Conservation (phyloP, 2,329 filamentous ascomycete genomes). For the Ophiostoma populinum region DNA sequence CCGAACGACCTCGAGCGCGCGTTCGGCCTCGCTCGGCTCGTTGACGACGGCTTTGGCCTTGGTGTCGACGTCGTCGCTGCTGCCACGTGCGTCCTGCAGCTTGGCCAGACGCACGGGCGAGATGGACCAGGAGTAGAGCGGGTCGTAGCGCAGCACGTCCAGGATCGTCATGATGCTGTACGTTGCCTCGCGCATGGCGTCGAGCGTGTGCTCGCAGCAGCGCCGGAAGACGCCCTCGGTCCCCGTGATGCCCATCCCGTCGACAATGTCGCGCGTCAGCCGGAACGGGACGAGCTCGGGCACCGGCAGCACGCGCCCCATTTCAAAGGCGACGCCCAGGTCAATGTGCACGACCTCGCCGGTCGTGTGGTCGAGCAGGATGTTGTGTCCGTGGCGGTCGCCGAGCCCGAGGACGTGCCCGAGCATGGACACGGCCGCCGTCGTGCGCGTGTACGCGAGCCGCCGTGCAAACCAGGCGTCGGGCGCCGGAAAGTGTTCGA, state of each 20-base stretch:
- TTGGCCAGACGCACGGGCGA: conserved; percentile 51
- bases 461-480: conserved; percentile 91
- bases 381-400: conserved; percentile 93
- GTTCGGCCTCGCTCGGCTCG: conserved; percentile 61
- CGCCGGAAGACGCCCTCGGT: conserved; percentile 92
- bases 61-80: conserved; percentile 21
- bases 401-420: conserved; percentile 86
- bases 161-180: conserved; percentile 98
- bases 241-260: conserved; percentile 89
- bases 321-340: conserved; percentile 91
- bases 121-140: conserved; percentile 87
- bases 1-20: conserved; percentile 79
- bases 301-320: conserved; percentile 83
- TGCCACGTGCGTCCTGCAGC: conserved; percentile 38
- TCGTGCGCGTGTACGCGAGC: conserved; percentile 81
- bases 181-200: conserved; percentile 83
- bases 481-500: conserved; percentile 82
- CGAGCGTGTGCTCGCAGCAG: conserved; percentile 96
- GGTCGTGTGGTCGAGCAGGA: conserved; percentile 73
- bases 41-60: conserved; percentile 25
- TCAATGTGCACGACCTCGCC: conserved; percentile 97
- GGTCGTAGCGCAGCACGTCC: conserved; percentile 95
- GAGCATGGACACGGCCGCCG: conserved; percentile 86
- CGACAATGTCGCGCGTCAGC: conserved; percentile 82
- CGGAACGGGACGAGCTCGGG: conserved; percentile 94